Base-by-base conservation (phyloP, 1,284 basidiomycete species). In the Microbotryomycetes sp. region DNA sequence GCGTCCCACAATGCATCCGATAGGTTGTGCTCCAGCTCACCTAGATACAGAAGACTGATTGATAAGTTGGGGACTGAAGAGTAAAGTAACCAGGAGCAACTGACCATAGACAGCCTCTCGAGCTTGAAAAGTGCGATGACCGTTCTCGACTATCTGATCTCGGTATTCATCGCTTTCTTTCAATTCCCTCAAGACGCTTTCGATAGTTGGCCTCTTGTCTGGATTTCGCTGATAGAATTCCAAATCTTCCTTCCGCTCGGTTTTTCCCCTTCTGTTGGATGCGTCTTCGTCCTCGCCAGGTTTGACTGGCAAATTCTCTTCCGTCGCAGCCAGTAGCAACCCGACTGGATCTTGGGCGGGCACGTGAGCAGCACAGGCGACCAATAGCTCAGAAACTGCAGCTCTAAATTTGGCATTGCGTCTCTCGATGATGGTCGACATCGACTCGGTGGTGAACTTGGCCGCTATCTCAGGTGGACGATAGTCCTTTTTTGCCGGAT, bases 321-420 rank as follows among this genome's bases (percentile, higher is more conserved):
- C 79, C 3, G 84, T 86, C 26, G 87, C 87, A 22, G 80, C 79
- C 71, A 84, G 80, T 12, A 92, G 73, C 16, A 90, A 73, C 15
- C 73, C 68, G 1, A 84, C 81, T 0, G 89, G 81, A 71, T 89
- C 85, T 36, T 85, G 66, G 82, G 9, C 72, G 72, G 60, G 67
- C 59, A 45, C 73, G 70, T 26, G 68, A 3, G 67, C 68, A 0
- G 80, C 74, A 6, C 82, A 82, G 2, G 86, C 85, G 22, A 77
- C 72, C 30, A 91, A 73, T 31, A 92, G 79, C 85, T 90, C 87
- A 56, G 87, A 78, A 4, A 89, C 81, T n/a, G 89, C 87, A 52
- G 80, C 73, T 9, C 75, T 74, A 73, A 89, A 92, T 51, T 81
- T 79, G 46, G 80, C 76, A 67, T 91, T 89, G 49, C 89, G 79